Evolutionary conservation across 352 stramenopile genomes (phyloP).

Genomic region (Elongisporangium prolatum): DNA sequence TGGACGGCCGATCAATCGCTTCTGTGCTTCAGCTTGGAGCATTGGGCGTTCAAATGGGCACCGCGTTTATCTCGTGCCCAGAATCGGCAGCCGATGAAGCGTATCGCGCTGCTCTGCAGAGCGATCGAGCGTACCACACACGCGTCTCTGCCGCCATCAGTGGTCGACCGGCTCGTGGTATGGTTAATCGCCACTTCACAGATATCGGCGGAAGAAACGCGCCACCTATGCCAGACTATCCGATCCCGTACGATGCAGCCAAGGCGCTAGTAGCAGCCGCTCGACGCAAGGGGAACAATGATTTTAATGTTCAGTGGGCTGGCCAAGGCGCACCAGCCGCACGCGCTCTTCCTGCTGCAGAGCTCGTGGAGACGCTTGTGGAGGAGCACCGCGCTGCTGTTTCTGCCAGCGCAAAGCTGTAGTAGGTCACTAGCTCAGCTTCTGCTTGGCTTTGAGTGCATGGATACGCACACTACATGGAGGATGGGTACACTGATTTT

Average conservation of each 20-base stretch:
- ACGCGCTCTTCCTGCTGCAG: neutral
- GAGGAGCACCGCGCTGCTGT: neutral
- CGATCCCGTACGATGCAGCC: constrained; percentile 4
- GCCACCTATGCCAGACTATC: neutral
- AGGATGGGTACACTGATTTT: neutral
- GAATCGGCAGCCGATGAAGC: constrained; percentile 30
- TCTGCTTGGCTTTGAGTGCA: neutral
- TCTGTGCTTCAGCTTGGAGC: constrained; percentile 39
- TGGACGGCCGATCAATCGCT: constrained; percentile 32
- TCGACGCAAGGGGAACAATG: neutral
- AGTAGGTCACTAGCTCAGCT: neutral
- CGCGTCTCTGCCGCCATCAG: constrained; percentile 18
- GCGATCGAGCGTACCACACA: constrained; percentile 14
- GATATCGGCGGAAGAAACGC: neutral
- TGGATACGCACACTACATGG: neutral
- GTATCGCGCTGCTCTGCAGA: constrained; percentile 22
- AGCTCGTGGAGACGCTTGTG: constrained; percentile 1
- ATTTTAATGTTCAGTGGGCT: neutral
- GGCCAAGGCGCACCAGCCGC: neutral
- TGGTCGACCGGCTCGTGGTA: neutral
- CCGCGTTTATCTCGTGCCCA: constrained; percentile 45
- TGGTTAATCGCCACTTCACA: neutral
- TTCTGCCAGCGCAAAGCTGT: neutral
- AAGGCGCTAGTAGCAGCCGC: neutral
- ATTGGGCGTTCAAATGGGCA: constrained; percentile 55